Evolutionary conservation across 2,329 filamentous ascomycete genomes (phyloP).

Genomic region (Sarocladiaceae sp.): DNA sequence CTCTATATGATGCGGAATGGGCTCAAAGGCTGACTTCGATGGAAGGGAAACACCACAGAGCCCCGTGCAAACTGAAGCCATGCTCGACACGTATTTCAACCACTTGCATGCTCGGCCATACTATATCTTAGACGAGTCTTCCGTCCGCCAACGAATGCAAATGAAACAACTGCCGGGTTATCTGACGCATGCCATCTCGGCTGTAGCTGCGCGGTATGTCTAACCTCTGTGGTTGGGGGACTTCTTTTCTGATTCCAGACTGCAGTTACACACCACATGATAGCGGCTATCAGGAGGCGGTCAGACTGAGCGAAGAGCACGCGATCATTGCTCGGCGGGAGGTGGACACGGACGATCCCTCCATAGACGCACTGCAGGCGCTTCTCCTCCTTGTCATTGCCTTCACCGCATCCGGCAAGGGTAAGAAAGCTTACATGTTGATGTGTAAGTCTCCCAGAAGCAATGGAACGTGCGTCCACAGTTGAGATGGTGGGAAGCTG

Average conservation of each 20-base stretch:
- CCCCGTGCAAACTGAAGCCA: constrained; percentile 48
- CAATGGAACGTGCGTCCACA: constrained; percentile 25
- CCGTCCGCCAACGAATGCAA: constrained; percentile 65
- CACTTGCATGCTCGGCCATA: constrained; percentile 78
- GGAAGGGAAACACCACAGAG: constrained; percentile 39
- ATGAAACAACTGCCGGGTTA: constrained; percentile 56
- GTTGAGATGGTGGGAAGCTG: constrained; percentile 74
- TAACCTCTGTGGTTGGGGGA: constrained; percentile 12
- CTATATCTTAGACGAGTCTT: constrained; percentile 72
- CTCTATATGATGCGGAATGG: too few species aligned
- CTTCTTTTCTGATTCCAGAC: constrained; percentile 7
- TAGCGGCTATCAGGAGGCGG: constrained; percentile 59
- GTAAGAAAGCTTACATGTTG: constrained; percentile 83
- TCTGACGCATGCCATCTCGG: constrained; percentile 51
- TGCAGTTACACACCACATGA: constrained; percentile 61
- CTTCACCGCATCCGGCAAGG: constrained; percentile 69
- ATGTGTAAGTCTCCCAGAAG: constrained; percentile 48
- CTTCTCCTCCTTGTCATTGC: constrained; percentile 69
- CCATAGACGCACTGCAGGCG: constrained; percentile 69
- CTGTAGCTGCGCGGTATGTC: constrained; percentile 53
- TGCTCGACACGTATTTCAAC: constrained; percentile 74
- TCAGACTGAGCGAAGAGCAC: constrained; percentile 66
- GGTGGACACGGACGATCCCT: constrained; percentile 75
- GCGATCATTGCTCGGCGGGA: constrained; percentile 61
- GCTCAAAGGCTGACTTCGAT: constrained; percentile 8